phyloP scores from a whole-genome alignment of 208 protist species.

The Leishmania braziliensis region DNA sequence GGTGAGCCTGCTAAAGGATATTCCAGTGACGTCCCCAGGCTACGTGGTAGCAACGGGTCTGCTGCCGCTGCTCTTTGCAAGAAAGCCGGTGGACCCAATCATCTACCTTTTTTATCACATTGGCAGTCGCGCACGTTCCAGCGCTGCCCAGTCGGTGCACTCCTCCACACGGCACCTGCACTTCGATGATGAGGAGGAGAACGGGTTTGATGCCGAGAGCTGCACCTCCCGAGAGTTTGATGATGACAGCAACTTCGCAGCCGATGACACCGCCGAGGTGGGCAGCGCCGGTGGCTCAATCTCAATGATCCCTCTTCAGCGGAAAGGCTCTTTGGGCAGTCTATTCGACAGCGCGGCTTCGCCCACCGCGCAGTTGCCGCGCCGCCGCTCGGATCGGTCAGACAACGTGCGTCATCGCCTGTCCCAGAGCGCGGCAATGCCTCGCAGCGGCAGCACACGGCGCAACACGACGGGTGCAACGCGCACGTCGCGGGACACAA shows the following conservation, averaged over 20 bases:
- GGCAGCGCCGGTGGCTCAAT: conserved; percentile 21
- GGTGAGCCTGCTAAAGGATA: conserved; percentile 48
- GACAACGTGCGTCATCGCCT: conserved; percentile 15
- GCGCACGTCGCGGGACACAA: conserved; percentile 8
- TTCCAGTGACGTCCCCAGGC: conserved; percentile 42
- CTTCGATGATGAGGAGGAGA: conserved; percentile 26
- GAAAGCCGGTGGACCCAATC: conserved; percentile 64
- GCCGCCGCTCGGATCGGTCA: conserved; percentile 23
- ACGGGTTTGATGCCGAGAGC: conserved; percentile 34
- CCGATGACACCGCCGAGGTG: conserved; percentile 23
- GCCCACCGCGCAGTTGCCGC: background rate
- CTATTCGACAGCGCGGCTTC: conserved; percentile 22
- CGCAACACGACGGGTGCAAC: conserved; percentile 2
- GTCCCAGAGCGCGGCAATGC: background rate
- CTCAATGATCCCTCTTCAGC: conserved; percentile 22
- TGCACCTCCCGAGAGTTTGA: conserved; percentile 46
- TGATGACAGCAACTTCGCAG: conserved; percentile 37
- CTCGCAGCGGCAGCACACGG: conserved; percentile 22
- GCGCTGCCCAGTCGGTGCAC: conserved; percentile 38
- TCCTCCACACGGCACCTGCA: conserved; percentile 37
- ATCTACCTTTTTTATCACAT: conserved; percentile 73
- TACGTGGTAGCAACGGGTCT: conserved; percentile 48
- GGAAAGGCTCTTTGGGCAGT: conserved; percentile 35
- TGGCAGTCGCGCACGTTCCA: conserved; percentile 37
- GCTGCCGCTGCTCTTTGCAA: conserved; percentile 57